Conservation (phyloP, 1,284 basidiomycete genomes). For the Sporisorium scitamineum region DNA sequence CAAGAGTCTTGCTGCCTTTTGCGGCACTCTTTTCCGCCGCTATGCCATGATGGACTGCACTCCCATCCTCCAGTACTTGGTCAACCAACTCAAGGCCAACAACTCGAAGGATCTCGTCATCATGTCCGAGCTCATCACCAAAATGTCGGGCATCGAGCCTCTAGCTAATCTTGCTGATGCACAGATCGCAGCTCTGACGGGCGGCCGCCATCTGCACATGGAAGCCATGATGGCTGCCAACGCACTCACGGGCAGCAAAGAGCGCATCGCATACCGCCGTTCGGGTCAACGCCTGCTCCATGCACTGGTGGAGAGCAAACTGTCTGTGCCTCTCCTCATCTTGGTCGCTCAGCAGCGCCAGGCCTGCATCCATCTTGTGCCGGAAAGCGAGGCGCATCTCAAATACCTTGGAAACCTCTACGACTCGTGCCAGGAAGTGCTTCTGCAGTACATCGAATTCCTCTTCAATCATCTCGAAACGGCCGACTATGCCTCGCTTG, state of each 20-base stretch:
- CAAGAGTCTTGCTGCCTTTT: slow-evolving; percentile 86
- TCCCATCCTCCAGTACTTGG: slow-evolving; percentile 87
- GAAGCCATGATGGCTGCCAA: slow-evolving; percentile 76
- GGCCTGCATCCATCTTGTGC: slow-evolving; percentile 63
- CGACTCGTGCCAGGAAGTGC: slow-evolving; percentile 63
- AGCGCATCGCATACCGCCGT: slow-evolving; percentile 52
- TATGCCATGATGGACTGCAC: slow-evolving; percentile 81
- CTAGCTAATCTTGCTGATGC: slow-evolving; percentile 78
- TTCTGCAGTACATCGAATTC: slow-evolving; percentile 68
- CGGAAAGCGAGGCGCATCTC: slow-evolving; percentile 62
- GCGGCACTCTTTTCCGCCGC: slow-evolving; percentile 88
- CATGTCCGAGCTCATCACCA: slow-evolving; percentile 89
- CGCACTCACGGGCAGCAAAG: slow-evolving; percentile 50
- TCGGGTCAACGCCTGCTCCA: slow-evolving; percentile 56
- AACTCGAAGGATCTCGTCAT: slow-evolving; percentile 91
- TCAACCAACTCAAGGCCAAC: slow-evolving; percentile 78
- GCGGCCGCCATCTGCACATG: slow-evolving; percentile 85
- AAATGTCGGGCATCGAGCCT: slow-evolving; percentile 90
- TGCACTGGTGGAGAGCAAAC: slow-evolving; percentile 48
- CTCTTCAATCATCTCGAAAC: slow-evolving; percentile 58
- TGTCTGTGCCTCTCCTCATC: slow-evolving; percentile 63
- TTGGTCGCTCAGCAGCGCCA: slow-evolving; percentile 66
- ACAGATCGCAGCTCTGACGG: slow-evolving; percentile 88
- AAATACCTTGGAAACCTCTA: slow-evolving; percentile 67
- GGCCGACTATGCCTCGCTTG: slow-evolving; percentile 50